Percentiles rank a stretch among this genome's conserved stretches.
Evolutionary conservation across 164 flowering plant genomes (phyloP).

Genomic region (Piper longum): DNA sequence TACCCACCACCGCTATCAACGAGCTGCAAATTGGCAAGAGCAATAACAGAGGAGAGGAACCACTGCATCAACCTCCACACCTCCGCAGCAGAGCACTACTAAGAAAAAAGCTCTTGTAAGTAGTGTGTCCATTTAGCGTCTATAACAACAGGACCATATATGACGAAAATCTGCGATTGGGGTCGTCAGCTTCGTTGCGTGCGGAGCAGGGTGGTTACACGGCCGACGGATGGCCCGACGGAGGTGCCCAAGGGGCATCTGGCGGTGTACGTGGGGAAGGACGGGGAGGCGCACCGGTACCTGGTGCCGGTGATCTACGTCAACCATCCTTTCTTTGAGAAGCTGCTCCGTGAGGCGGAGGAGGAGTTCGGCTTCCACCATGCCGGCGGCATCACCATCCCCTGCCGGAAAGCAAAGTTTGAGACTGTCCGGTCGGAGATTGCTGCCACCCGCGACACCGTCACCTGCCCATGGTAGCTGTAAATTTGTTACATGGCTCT

Average conservation of each 20-base stretch:
- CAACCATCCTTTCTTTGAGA: slow-evolving; percentile 74
- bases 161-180: slow-evolving; percentile 37
- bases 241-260: slow-evolving; percentile 65
- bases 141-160: neutral
- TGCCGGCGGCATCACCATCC: slow-evolving; percentile 68
- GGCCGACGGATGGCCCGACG: slow-evolving; percentile 16
- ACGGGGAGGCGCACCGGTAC: slow-evolving; percentile 42
- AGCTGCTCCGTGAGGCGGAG: slow-evolving; percentile 61
- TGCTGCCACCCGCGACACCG: slow-evolving; percentile 12
- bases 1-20: too few species aligned
- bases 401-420: slow-evolving; percentile 63
- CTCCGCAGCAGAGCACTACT: too few species aligned
- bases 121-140: too few species aligned
- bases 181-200: slow-evolving; percentile 24
- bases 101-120: too few species aligned
- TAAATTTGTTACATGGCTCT: too few species aligned
- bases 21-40: too few species aligned
- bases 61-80: too few species aligned
- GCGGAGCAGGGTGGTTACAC: slow-evolving; percentile 2
- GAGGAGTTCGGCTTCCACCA: slow-evolving; percentile 60
- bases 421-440: slow-evolving; percentile 54
- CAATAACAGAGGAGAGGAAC: too few species aligned
- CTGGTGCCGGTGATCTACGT: slow-evolving; percentile 77
- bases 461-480: too few species aligned
- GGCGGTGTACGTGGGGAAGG: slow-evolving; percentile 82